These are phyloP conservation scores for Aspergillus sp. DNA, from an alignment of 2,329 filamentous ascomycete genomes.

Conservation along the genomic window DNA sequence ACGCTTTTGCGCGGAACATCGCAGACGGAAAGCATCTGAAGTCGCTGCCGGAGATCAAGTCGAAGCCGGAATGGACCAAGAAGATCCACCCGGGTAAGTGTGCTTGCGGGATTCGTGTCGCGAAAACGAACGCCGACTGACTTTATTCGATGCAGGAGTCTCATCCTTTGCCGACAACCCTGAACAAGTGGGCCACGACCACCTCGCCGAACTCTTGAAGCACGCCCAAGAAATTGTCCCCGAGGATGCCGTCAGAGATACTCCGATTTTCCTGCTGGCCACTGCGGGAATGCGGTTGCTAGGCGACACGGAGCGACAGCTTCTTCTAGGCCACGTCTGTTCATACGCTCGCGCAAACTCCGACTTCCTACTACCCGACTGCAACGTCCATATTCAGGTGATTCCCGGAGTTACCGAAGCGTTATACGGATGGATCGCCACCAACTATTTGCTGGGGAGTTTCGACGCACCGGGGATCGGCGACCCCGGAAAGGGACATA, in stretches of 20 bases:
- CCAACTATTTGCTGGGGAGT: slow-evolving; percentile 87
- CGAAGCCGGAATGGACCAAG: slow-evolving; percentile 79
- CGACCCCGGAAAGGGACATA: slow-evolving; percentile 74
- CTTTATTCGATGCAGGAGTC: slow-evolving; percentile 44
- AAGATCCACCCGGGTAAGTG: slow-evolving; percentile 76
- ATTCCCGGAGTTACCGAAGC: slow-evolving; percentile 94
- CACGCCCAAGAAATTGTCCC: slow-evolving; percentile 76
- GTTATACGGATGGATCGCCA: slow-evolving; percentile 92
- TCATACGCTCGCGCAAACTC: slow-evolving; percentile 69
- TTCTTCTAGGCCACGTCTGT: slow-evolving; percentile 70
- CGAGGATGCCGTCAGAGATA: slow-evolving; percentile 63
- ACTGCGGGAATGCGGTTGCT: slow-evolving; percentile 92
- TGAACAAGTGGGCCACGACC: slow-evolving; percentile 66
- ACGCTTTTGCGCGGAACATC: slow-evolving; percentile 54
- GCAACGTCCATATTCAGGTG: slow-evolving; percentile 78
- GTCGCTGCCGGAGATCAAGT: slow-evolving; percentile 68
- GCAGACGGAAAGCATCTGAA: slow-evolving; percentile 52
- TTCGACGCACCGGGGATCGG: slow-evolving; percentile 71
- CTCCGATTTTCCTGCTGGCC: slow-evolving; percentile 88
- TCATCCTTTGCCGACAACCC: slow-evolving; percentile 79
- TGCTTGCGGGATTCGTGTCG: background rate
- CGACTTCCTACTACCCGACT: slow-evolving; percentile 80
- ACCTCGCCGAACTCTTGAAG: slow-evolving; percentile 68
- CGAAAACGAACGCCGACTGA: background rate
- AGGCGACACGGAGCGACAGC: slow-evolving; percentile 59